Base-by-base conservation (phyloP, 306 rosid genomes). In the Quercus dentata region DNA sequence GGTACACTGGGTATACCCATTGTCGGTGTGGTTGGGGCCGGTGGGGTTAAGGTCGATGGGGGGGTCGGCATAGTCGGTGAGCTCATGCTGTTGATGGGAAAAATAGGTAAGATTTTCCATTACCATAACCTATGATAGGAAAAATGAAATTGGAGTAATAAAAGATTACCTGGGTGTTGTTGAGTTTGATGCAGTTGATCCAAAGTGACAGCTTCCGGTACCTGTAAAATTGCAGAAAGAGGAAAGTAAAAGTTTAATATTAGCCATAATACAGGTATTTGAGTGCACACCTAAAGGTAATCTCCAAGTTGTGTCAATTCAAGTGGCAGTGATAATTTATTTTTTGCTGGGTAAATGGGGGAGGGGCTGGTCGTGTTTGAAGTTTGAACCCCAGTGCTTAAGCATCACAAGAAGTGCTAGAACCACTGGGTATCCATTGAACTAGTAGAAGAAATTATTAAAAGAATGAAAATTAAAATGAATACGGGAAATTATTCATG, bases 161-260 rank as follows among this genome's bases (percentile, higher is more conserved):
- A 78, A 63, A 67, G 71, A 67, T 86, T 82, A 92, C 99, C 94
- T 89, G 62, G 83, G 33, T 80, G 89, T 56, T 72, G 90, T 3
- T 83, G 78, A 51, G 62, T 94, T n/a, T 51, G 94, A 86, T 80
- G 91, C 38, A 8, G 46, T 41, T 49, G 54, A 49, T 49, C 17
- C 15, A 52, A 18, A 95, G 76, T 14, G 90, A 76, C 99, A 95
- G 78, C 56, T 89, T 25, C 97, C 96, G 49, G 5, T 85, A 81
- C 97, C 97, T 92, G 91, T 81, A 75, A 69, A 51, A 59, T 78
- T 76, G 21, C 74, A 83, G 74, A 77, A 44, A 25, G 9, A 64
- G 78, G 57, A 12, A 49, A 52, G 17, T 75, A 79, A 38, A 75
- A 38, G 73, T 69, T 77, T 81, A 63, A 84, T 61, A 76, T 17